These are phyloP conservation scores for Plasmodium relictum DNA, from an alignment of 169 alveolate species.

Conservation along the genomic window DNA sequence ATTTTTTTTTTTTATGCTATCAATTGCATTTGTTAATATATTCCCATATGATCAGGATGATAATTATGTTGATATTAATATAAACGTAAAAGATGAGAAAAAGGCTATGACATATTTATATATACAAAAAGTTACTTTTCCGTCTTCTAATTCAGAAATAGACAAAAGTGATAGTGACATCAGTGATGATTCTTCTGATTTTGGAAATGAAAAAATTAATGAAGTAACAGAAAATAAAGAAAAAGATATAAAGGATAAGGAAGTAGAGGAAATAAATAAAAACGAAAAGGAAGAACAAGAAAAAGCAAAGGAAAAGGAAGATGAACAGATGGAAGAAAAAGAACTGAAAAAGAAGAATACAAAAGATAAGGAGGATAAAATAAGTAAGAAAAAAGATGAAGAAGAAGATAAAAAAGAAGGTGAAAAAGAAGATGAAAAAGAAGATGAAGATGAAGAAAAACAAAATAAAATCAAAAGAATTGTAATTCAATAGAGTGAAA, in stretches of 20 bases:
- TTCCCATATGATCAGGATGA: slow-evolving; percentile 20
- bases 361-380: not conserved
- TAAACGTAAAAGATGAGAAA: slow-evolving; percentile 17
- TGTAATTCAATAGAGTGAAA: slow-evolving; percentile 6
- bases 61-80: slow-evolving; percentile 35
- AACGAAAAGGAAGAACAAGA: not conserved
- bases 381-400: no score
- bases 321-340: not conserved
- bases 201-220: not conserved
- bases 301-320: not conserved
- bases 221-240: not conserved
- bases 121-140: slow-evolving; percentile 10
- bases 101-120: slow-evolving; percentile 33
- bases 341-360: not conserved
- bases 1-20: slow-evolving; percentile 22
- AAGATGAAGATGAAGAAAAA: not conserved
- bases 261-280: not conserved
- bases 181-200: not conserved
- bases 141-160: not conserved
- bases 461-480: slow-evolving; percentile 17
- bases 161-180: not conserved
- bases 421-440: no score
- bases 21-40: slow-evolving; percentile 19
- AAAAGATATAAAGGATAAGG: not conserved
- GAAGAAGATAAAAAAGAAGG: no score